Base-by-base conservation (phyloP, 164 flowering plant genomes). In the Houttuynia cordata region DNA sequence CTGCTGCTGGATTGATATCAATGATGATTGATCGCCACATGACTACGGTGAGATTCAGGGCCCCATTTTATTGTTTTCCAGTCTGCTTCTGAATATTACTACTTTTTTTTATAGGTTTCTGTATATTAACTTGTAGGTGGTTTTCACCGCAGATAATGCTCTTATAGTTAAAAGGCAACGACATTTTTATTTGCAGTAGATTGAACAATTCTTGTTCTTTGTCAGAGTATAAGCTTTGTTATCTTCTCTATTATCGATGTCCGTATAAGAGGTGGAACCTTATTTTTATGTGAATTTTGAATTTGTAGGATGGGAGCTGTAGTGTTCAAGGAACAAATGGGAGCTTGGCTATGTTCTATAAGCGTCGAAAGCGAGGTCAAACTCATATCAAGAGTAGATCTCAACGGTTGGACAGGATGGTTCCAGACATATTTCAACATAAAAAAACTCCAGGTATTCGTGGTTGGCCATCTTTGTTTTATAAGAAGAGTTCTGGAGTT, bases 11-110 rank as follows among this genome's bases (percentile, higher is more conserved):
- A 62, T 70, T 93, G 19, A 83, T 76, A 59, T 97, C 99, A n/a
- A 85, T 93, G 99, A 88, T 93, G 99, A 86, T 95, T 7, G 99
- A 93, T 80, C 88, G 90, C 72, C 91, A 93, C 67, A 71, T 73
- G 76, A 81, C 81, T 67, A 42, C 88, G 94, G 99, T 87, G 66
- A 75, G 82, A 2, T 30, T 30, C 37, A 30, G 37, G 37, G 37
- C 37, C 37, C 37, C 6, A 24, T 60, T 53, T 49, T 20, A 34
- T 59, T 25, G 56, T 50, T 39, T 49, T 60, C 52, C 45, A 21
- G 41, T 34, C 8, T 17, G 23, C 37, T 19, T 18, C n/a, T n/a
- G n/a, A n/a, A n/a, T n/a, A n/a, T n/a, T n/a, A n/a, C n/a, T n/a
- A n/a, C n/a, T n/a, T n/a, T n/a, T n/a, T n/a, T n/a, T n/a, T n/a